Evolutionary conservation across 345 rosid species (phyloP).

Genomic region (Ricinus communis): DNA sequence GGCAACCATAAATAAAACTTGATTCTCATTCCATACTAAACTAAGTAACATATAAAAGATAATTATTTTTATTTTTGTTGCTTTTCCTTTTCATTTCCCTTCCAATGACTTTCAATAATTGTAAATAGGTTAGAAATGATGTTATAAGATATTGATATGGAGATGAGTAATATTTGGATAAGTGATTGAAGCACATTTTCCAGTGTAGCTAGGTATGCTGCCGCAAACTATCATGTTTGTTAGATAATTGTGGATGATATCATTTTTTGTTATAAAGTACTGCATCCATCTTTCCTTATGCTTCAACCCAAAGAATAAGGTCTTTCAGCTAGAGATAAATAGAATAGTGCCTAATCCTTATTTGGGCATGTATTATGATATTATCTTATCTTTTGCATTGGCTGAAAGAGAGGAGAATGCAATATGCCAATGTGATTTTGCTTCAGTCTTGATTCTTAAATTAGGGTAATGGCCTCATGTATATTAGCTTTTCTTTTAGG

Average conservation of each 20-base stretch:
- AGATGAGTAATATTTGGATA: conserved; percentile 94
- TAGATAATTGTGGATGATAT: background rate
- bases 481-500: too few species aligned
- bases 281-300: background rate
- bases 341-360: background rate
- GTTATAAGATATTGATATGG: conserved; percentile 89
- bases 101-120: conserved; percentile 26
- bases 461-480: too few species aligned
- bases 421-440: background rate
- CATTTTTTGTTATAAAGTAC: background rate
- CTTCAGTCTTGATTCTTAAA: too few species aligned
- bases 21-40: too few species aligned
- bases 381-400: background rate
- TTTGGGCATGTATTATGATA: background rate
- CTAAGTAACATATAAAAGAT: too few species aligned
- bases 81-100: too few species aligned
- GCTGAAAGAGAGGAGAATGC: background rate
- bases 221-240: background rate
- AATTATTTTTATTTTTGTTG: too few species aligned
- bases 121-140: conserved; percentile 72
- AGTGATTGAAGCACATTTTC: conserved; percentile 83
- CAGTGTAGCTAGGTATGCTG: conserved; percentile 79
- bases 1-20: too few species aligned
- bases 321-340: background rate
- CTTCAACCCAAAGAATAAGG: background rate